Base-by-base conservation (phyloP, 108 stramenopile species). In the Nitzschia palea region DNA sequence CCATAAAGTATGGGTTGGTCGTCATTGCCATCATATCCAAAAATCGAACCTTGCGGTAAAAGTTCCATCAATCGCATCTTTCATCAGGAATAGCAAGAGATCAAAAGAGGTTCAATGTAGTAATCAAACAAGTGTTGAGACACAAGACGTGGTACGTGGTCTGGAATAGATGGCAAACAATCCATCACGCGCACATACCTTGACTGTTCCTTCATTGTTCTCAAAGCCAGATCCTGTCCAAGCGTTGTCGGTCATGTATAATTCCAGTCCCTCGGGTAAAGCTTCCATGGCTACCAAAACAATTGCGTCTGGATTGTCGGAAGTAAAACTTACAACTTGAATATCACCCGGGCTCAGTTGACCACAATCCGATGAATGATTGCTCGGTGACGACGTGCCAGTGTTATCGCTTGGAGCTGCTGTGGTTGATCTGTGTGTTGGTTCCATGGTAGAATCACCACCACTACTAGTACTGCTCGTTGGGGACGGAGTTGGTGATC, bases 171-270 rank as follows among this genome's bases (percentile, higher is more conserved):
- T n/a, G n/a, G n/a, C n/a, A n/a, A n/a, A n/a, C n/a, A n/a, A n/a
- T n/a, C n/a, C n/a, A n/a, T n/a, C n/a, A n/a, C n/a, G n/a, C n/a
- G n/a, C 12, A 36, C 51, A 35, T 44, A 75, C 60, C 67, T 73
- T 79, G 8, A 74, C 0, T 14, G 55, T 68, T 37, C 82, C 82
- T 63, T 83, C 82, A 29, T 70, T 78, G 12, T 63, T 35, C 43
- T 20, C n/a, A 50, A 83, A 79, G 10, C 33, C 50, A 5, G 32
- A 31, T 18, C 75, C 76, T 4, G 66, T 77, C 71, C 75, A 84
- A 14, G 67, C 79, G 47, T 80, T 76, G 35, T 84, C 82, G 17
- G 82, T 80, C 2, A 84, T 50, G 52, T 54, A 72, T 15, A 85
- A 25, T 6, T 31, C 40, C 29, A 60, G 33, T 8, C 73, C 66